Evolutionary conservation across 2,329 filamentous ascomycete genomes (phyloP).

Genomic region (Aspergillus novoparasiticus): DNA sequence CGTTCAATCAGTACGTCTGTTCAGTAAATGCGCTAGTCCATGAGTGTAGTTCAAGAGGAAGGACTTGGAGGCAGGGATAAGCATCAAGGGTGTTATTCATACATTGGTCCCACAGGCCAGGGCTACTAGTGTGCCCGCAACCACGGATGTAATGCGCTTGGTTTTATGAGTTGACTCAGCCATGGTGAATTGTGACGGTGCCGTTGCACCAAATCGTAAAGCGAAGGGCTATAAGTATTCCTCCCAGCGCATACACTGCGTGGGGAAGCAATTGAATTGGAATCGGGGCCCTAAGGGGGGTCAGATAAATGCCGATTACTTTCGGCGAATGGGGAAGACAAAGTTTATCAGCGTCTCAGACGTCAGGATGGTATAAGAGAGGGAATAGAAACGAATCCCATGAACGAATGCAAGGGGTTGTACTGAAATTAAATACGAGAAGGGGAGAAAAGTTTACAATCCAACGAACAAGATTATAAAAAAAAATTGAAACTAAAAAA

Average conservation of each 20-base stretch:
- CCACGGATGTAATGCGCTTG: slow-evolving; percentile 76
- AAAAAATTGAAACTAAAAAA: neutral
- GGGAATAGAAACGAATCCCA: neutral
- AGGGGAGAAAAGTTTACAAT: neutral
- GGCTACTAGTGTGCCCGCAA: slow-evolving; percentile 81
- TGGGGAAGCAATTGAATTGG: neutral
- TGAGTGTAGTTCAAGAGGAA: neutral
- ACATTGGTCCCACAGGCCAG: slow-evolving; percentile 94
- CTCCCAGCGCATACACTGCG: neutral
- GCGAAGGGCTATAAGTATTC: neutral
- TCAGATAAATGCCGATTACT: neutral
- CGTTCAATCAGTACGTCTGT: slow-evolving; percentile 23
- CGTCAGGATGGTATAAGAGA: slow-evolving; percentile 1
- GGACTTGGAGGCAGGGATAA: slow-evolving; percentile 8
- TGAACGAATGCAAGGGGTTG: slow-evolving; percentile 2
- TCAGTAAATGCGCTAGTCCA: neutral
- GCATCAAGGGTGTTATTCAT: slow-evolving; percentile 19
- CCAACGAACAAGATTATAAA: neutral
- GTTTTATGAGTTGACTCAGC: slow-evolving; percentile 31
- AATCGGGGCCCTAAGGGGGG: neutral
- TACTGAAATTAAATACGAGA: neutral
- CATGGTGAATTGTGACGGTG: slow-evolving; percentile 24
- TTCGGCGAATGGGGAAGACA: slow-evolving; percentile 7
- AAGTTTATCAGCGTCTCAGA: slow-evolving; percentile 7
- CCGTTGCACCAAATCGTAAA: neutral